Base-by-base conservation (phyloP, 1,139 yeast genomes). In the Suhomyces coccinellae region DNA sequence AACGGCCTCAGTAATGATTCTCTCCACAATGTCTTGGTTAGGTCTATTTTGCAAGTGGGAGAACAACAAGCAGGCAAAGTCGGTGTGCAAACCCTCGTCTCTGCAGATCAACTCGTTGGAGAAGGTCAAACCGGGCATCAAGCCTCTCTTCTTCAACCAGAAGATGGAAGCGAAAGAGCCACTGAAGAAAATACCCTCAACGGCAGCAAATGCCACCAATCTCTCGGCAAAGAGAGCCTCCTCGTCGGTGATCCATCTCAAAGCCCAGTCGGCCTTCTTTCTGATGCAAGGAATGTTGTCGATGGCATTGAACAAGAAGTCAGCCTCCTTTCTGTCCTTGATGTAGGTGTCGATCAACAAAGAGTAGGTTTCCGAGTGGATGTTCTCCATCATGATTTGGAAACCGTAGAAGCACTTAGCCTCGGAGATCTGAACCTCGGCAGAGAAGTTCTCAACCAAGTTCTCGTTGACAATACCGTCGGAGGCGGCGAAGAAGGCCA, bases 311-410 rank as follows among this genome's bases (percentile, higher is more conserved):
- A 93, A 89, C 66, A 91, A 78, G 67, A 75, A 88, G 53, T 85
- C 87, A 48, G 95, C 82, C 74, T 91, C 96, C 70, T 85, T 83
- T 55, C 96, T 93, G 70, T 93, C 98, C 75, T 90, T 90, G 69
- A 93, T 87, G 71, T 91, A 93, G 38, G 97, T 82, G 67, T 93
- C 99, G 59, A 93, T 88, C 63, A 93, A 80, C 58, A 93, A 76
- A 12, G 98, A 91, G 75, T 95, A 93, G 39, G 97, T 93, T 75
- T 93, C 99, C 29, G 97, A 85, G 73, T 93, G 99, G 62, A 93
- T 93, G 78, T 93, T 95, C 74, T 95, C 99, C 95, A 95, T 93
- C 98, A 91, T 91, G 69, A 93, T 93, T 75, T 93, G 98, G 85
- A 93, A 93, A 44, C 99, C 99, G 67, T 93, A 93, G 77, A 93